Evolutionary conservation across 495 filamentous ascomycete species (phyloP), one percentile per base, ranked within the genome.

Genomic region (Ramalina intermedia): DNA sequence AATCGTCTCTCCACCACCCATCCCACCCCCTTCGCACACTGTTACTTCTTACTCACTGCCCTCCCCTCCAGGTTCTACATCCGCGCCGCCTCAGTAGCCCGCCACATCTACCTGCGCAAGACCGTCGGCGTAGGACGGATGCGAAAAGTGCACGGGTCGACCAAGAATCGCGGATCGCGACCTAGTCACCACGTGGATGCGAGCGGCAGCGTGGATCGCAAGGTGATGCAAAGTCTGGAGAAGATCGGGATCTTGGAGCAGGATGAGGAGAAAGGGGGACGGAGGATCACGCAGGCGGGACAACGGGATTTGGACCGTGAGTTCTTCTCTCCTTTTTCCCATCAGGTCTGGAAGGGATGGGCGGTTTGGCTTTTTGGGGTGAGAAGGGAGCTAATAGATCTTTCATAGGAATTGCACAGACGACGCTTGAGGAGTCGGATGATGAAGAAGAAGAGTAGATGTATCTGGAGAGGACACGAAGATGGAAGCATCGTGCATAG

Each of bases 71-170:
- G 79, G 79, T 98, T 85, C 82, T 98, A 96, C 82, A 77, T 95
- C 68, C 90, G 91, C 64, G 87, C 90, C 64, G 91, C 91, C 59
- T 75, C 88, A 59, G 80, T 96, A 66, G 91, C 91, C 59, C 91
- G 91, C 64, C 91, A 98, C 74, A 79, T 96, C 76, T 98, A 98
- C 76, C 79, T 98, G 68, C 82, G 91, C 70, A 96, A 96, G 77
- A 95, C 89, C 62, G 89, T 98, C 64, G 91, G 91, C 75, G 89
- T 98, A 52, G 85, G 85, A 65, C 85, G 88, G 60, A 75, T 95
- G 57, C 80, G 81, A 63, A 91, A 90, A 71, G 85, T 85, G 51
- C 91, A 98, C 75, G 91, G 91, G 64, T 84, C 75, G 55, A 82
- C 83, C 72, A 95, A 94, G 81, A 98, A 98, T 80, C 88, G 91